These are phyloP conservation scores for Lippia alba DNA, from an alignment of 305 asterid genomes.

Conservation along the genomic window DNA sequence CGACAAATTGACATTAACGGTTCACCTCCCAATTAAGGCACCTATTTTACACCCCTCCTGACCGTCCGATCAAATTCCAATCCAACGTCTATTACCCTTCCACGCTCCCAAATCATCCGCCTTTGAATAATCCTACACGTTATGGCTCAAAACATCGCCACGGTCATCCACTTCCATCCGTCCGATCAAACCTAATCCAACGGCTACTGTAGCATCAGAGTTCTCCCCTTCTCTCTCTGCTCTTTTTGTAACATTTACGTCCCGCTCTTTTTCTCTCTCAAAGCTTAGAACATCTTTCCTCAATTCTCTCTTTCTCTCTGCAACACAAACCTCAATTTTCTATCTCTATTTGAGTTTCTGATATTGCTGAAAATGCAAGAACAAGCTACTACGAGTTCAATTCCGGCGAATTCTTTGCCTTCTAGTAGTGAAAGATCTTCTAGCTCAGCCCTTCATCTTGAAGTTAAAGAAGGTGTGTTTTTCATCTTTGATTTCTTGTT, in stretches of 20 bases:
- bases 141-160: conserved; percentile 75
- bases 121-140: conserved; percentile 73
- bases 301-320: conserved; percentile 46
- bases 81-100: conserved; percentile 37
- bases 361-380: conserved; percentile 74
- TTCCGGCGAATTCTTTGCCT: conserved; percentile 86
- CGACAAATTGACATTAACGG: conserved; percentile 11
- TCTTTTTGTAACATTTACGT: conserved; percentile 46
- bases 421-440: conserved; percentile 99
- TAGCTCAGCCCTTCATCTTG: conserved; percentile 84
- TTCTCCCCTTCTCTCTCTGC: conserved; percentile 8
- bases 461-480: conserved; percentile 72
- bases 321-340: neutral
- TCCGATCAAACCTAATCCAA: conserved; percentile 58
- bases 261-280: conserved; percentile 66
- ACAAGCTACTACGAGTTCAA: conserved; percentile 78
- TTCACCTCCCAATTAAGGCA: conserved; percentile 36
- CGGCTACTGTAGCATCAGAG: conserved; percentile 43
- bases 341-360: conserved; percentile 7
- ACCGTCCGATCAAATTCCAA: conserved; percentile 45
- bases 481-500: neutral
- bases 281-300: conserved; percentile 37
- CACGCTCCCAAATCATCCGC: conserved; percentile 57
- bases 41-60: too few species aligned
- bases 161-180: conserved; percentile 45